Conservation (phyloP, 345 rosid species). For the Hibiscus tridactylites region DNA sequence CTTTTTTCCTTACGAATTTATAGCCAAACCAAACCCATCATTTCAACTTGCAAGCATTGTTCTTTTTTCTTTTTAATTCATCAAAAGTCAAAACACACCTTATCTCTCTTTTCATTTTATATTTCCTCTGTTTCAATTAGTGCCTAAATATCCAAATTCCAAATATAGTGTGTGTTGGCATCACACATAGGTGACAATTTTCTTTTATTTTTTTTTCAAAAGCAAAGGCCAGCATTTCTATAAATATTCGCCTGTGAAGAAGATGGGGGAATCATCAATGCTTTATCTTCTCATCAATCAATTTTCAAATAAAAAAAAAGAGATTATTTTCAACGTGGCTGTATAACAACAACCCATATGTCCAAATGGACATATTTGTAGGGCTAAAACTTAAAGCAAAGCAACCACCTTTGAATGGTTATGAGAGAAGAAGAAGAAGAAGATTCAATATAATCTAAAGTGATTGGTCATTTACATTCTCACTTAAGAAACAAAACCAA, state of each 20-base stretch:
- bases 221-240: conserved; percentile 6
- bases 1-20: not conserved
- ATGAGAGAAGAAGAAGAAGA: not conserved
- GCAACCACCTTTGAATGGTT: conserved; percentile 19
- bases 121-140: not conserved
- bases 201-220: not conserved
- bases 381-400: conserved; percentile 8
- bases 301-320: not conserved
- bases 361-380: not conserved
- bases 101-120: not conserved
- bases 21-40: too few species aligned
- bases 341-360: not conserved
- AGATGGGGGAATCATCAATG: conserved; percentile 22
- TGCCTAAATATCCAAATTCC: conserved; percentile 9
- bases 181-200: not conserved
- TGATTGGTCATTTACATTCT: too few species aligned
- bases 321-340: conserved; percentile 12
- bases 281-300: conserved; percentile 16
- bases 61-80: not conserved
- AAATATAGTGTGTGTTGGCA: not conserved
- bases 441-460: not conserved
- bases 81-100: not conserved
- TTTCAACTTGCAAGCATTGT: not conserved
- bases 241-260: conserved; percentile 15
- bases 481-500: too few species aligned